phyloP scores from a whole-genome alignment of 257 asterid species.

The Solanum acaule region DNA sequence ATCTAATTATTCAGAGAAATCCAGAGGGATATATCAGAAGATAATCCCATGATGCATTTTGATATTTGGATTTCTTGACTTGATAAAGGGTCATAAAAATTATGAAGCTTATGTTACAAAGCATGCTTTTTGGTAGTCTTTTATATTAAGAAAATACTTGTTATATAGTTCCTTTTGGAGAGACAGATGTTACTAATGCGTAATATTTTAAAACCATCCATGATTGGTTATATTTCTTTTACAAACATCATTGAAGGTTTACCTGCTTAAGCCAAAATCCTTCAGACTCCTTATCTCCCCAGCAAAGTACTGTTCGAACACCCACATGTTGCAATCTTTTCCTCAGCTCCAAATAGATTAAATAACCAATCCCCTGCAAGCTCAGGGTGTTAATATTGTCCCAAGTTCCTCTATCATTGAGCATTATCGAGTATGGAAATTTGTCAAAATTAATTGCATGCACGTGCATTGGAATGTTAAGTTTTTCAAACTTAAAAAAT shows the following conservation, averaged over 20 bases:
- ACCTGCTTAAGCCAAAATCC: conserved; percentile 95
- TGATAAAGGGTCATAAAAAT: background rate
- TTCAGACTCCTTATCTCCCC: conserved; percentile 91
- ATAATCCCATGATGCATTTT: background rate
- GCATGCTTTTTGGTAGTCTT: background rate
- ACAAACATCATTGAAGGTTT: background rate
- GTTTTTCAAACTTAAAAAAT: background rate
- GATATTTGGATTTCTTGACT: background rate
- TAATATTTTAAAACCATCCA: background rate
- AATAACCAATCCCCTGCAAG: conserved; percentile 70
- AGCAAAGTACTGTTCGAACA: conserved; percentile 55
- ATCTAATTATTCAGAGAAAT: background rate
- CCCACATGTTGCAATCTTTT: conserved; percentile 74
- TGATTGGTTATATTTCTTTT: background rate
- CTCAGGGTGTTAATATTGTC: background rate
- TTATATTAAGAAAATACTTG: background rate
- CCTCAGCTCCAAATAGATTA: conserved; percentile 51
- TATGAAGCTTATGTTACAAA: background rate
- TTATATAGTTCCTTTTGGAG: background rate
- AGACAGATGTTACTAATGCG: background rate
- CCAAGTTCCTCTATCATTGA: background rate
- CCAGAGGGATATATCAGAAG: background rate
- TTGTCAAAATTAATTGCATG: background rate
- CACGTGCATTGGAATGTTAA: background rate
- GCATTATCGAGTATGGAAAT: background rate